These are phyloP conservation scores for Yarrowia porcina DNA, from an alignment of 805 yeast species.

Conservation along the genomic window DNA sequence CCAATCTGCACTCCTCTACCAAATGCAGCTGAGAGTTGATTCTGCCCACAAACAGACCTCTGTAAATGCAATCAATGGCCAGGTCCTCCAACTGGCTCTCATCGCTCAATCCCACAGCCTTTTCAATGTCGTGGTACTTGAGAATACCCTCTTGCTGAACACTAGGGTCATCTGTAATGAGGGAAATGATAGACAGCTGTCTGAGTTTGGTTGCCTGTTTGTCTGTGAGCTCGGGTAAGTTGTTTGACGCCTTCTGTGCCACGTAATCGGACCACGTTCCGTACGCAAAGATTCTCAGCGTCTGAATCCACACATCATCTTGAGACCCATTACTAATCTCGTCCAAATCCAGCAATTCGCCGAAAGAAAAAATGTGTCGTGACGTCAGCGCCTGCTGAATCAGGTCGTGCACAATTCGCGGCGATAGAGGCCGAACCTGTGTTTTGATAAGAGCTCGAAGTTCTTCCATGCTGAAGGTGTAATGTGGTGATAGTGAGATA, in stretches of 20 bases:
- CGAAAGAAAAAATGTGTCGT: slow-evolving; percentile 3
- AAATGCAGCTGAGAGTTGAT: slow-evolving; percentile 31
- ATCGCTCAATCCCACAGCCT: slow-evolving; percentile 25
- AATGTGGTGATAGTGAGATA: too few species aligned
- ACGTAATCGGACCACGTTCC: slow-evolving; percentile 30
- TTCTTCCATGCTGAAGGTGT: slow-evolving; percentile 2
- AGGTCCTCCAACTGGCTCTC: slow-evolving; percentile 30
- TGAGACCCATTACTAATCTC: neutral
- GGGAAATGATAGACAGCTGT: slow-evolving; percentile 31
- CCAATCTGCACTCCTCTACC: slow-evolving; percentile 29
- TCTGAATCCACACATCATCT: slow-evolving; percentile 25
- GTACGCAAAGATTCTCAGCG: slow-evolving; percentile 29
- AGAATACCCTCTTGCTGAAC: slow-evolving; percentile 27
- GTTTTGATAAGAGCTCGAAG: slow-evolving; percentile 1
- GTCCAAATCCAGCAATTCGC: slow-evolving; percentile 1
- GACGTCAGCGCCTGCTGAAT: slow-evolving; percentile 11
- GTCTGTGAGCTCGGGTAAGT: slow-evolving; percentile 26
- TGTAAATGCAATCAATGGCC: slow-evolving; percentile 32
- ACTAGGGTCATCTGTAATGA: slow-evolving; percentile 15
- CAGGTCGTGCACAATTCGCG: neutral
- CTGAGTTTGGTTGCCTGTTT: slow-evolving; percentile 30
- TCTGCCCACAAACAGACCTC: slow-evolving; percentile 32
- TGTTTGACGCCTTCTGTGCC: neutral
- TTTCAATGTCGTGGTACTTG: slow-evolving; percentile 27
- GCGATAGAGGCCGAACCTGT: slow-evolving; percentile 14